Percentiles rank a stretch among this genome's conserved stretches.
phyloP scores from a whole-genome alignment of 257 asterid species.

The Solanum piurae region DNA sequence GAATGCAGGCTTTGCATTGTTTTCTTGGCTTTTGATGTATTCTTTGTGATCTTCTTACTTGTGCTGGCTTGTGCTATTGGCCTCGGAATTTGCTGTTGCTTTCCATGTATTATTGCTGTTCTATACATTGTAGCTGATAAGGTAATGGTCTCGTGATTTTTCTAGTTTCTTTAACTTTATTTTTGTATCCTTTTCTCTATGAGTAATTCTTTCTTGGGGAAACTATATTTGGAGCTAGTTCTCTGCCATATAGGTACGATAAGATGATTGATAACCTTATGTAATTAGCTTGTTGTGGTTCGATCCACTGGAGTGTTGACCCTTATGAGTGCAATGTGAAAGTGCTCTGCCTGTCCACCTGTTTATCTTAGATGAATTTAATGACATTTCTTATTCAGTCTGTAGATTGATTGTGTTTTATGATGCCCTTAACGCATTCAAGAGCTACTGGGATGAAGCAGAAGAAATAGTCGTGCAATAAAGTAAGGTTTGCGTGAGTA shows the following conservation, averaged over 20 bases:
- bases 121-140: neutral
- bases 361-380: neutral
- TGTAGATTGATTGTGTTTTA: neutral
- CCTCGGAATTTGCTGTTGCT: neutral
- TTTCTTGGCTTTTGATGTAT: constrained; percentile 3
- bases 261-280: neutral
- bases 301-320: neutral
- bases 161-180: neutral
- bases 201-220: neutral
- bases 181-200: neutral
- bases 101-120: constrained; percentile 2
- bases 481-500: neutral
- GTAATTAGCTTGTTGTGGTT: neutral
- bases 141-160: neutral
- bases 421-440: neutral
- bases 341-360: neutral
- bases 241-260: neutral
- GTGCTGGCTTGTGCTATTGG: neutral
- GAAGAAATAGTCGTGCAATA: neutral
- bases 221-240: neutral
- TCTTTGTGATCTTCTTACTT: neutral
- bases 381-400: neutral
- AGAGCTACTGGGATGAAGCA: neutral
- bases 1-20: constrained; percentile 1
- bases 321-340: neutral